Percentiles rank a stretch among this genome's conserved stretches.
Conservation (phyloP, 1,139 yeast genomes). For the Candida pseudocylindracea region DNA sequence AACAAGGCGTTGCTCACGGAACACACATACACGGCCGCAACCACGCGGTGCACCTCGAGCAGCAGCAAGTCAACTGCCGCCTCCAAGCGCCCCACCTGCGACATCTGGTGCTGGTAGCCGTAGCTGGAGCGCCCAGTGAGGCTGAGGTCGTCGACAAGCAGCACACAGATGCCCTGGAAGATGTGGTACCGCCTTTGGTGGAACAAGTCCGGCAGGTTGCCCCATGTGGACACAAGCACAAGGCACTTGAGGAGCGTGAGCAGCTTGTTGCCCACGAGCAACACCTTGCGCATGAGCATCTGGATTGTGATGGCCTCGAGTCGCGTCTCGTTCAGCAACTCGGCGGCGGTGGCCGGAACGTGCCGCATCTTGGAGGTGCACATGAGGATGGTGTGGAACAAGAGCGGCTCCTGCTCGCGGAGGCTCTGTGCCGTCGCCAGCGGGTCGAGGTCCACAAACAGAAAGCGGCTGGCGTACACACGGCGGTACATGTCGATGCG, state of each 20-base stretch:
- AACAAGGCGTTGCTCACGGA: constrained; percentile 31
- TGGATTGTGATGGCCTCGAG: constrained; percentile 39
- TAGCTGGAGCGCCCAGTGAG: constrained; percentile 28
- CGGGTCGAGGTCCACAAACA: constrained; percentile 29
- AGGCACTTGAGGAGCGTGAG: constrained; percentile 44
- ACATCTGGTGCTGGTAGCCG: constrained; percentile 4
- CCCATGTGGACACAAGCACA: constrained; percentile 49
- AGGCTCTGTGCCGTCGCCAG: constrained; percentile 21
- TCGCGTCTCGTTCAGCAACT: constrained; percentile 10
- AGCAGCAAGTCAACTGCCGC: constrained; percentile 2
- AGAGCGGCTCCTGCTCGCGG: constrained; percentile 27
- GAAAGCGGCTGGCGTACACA: constrained; percentile 18
- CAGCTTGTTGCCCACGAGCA: constrained; percentile 53
- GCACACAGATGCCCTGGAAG: constrained; percentile 40
- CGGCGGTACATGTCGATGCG: constrained; percentile 20
- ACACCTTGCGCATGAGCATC: constrained; percentile 34
- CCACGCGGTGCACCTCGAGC: constrained; percentile 18
- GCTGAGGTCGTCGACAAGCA: constrained; percentile 58
- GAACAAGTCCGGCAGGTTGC: constrained; percentile 64
- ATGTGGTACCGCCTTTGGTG: constrained; percentile 61
- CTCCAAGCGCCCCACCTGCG: neutral
- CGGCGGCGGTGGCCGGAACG: too few relatives aligned
- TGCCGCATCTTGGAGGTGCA: constrained; percentile 24
- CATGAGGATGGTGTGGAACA: constrained; percentile 45
- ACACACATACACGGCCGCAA: constrained; percentile 23